Evolutionary conservation across 257 asterid genomes (phyloP).

Genomic region (Primulina tabacum): DNA sequence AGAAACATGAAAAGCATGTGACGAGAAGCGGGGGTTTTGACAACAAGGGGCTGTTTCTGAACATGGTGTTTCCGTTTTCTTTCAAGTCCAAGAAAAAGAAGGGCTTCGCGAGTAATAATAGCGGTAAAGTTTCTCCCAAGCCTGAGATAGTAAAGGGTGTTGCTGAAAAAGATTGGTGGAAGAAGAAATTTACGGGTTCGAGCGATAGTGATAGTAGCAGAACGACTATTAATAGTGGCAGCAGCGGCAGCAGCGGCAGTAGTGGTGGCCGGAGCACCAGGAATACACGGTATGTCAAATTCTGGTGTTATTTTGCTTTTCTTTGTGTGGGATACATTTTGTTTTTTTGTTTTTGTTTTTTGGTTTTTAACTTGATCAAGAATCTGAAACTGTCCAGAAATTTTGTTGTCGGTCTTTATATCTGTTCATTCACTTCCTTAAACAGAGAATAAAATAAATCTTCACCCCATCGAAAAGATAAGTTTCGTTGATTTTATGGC

Average conservation of each 20-base stretch:
- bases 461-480: background rate
- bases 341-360: too few relatives aligned
- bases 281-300: constrained; percentile 24
- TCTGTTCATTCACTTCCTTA: background rate
- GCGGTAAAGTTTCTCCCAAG: constrained; percentile 50
- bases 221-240: constrained; percentile 30
- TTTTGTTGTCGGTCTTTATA: too few relatives aligned
- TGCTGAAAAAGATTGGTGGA: constrained; percentile 77
- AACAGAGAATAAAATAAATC: background rate
- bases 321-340: too few relatives aligned
- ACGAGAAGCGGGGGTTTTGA: constrained; percentile 43
- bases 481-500: background rate
- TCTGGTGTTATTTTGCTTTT: background rate
- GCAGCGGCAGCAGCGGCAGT: constrained; percentile 28
- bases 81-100: constrained; percentile 41
- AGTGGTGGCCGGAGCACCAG: constrained; percentile 21
- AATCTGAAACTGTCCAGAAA: background rate
- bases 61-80: constrained; percentile 59
- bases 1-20: constrained; percentile 26
- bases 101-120: constrained; percentile 11
- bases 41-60: constrained; percentile 52
- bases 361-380: too few relatives aligned
- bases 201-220: constrained; percentile 52
- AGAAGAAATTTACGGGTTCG: constrained; percentile 52
- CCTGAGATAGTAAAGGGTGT: constrained; percentile 38